phyloP scores from a whole-genome alignment of 768 basidiomycete genomes.

The Leccinum longicurvipes region DNA sequence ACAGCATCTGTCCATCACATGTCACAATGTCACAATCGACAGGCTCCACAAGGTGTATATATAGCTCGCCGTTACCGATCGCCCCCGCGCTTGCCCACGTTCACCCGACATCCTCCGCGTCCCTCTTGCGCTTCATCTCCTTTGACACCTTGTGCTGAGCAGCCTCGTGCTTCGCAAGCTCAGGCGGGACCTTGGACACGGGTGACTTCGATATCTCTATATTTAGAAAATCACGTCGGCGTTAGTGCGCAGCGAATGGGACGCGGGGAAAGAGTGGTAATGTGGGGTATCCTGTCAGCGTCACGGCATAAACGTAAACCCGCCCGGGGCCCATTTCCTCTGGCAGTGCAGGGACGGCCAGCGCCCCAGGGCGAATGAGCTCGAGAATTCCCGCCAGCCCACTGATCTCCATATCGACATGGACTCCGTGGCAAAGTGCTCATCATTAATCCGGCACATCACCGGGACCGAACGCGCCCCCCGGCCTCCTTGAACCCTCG shows the following conservation, averaged over 20 bases:
- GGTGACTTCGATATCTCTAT: slow-evolving; percentile 93
- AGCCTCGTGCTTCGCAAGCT: slow-evolving; percentile 87
- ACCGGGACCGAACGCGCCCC: slow-evolving; percentile 6
- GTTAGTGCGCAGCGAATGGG: slow-evolving; percentile 16
- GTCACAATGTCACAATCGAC: background rate
- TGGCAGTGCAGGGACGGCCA: background rate
- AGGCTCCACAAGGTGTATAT: background rate
- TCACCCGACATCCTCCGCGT: slow-evolving; percentile 70
- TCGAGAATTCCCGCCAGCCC: background rate
- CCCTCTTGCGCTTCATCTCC: slow-evolving; percentile 94
- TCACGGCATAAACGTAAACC: slow-evolving; percentile 3
- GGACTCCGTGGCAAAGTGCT: background rate
- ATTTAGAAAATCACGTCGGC: background rate
- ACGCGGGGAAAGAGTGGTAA: slow-evolving; percentile 14
- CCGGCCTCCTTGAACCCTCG: background rate
- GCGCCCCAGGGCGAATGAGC: background rate
- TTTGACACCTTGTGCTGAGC: slow-evolving; percentile 88
- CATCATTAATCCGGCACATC: background rate
- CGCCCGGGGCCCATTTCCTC: background rate
- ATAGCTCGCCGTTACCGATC: background rate
- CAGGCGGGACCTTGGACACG: slow-evolving; percentile 82
- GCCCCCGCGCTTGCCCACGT: background rate
- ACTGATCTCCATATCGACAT: too few species aligned
- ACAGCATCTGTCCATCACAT: background rate
- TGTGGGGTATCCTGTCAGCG: slow-evolving; percentile 4